phyloP scores from a whole-genome alignment of 768 basidiomycete genomes.

The Dioszegia crocea region DNA sequence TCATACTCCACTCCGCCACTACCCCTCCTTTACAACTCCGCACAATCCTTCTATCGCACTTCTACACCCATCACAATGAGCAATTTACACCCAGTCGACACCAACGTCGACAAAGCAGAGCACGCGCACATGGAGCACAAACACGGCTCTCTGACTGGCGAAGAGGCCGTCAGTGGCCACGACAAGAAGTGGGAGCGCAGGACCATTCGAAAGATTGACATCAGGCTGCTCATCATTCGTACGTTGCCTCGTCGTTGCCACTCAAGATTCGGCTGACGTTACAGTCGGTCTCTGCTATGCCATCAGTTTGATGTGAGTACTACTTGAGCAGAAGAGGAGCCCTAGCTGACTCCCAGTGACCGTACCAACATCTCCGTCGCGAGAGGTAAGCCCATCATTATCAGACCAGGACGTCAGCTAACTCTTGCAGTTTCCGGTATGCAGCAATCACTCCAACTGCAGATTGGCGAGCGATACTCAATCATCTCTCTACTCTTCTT shows the following conservation, averaged over 20 bases:
- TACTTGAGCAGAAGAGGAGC: too few species aligned
- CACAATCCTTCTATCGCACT: not conserved
- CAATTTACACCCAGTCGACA: not conserved
- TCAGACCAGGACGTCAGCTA: not conserved
- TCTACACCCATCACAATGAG: not conserved
- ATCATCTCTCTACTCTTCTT: conserved; percentile 46
- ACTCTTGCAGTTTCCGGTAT: conserved; percentile 45
- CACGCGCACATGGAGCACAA: not conserved
- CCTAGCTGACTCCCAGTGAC: not conserved
- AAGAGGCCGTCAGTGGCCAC: not conserved
- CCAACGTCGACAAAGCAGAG: not conserved
- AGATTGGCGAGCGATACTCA: conserved; percentile 41
- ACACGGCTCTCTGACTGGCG: not conserved
- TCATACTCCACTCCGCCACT: too few species aligned
- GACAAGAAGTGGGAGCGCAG: conserved; percentile 16
- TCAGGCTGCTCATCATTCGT: conserved; percentile 24
- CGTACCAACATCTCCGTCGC: conserved; percentile 21
- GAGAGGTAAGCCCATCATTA: not conserved
- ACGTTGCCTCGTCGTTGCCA: not conserved
- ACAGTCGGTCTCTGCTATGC: conserved; percentile 16
- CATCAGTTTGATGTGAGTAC: conserved; percentile 9
- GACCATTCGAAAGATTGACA: conserved; percentile 25
- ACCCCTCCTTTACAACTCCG: too few species aligned
- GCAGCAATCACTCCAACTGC: conserved; percentile 24
- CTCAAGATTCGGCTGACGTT: not conserved